A percentile compares a stretch with the other conserved stretches of the same genome.
Conservation (phyloP, 148 eudicot species). For the Rhododendron molle region DNA sequence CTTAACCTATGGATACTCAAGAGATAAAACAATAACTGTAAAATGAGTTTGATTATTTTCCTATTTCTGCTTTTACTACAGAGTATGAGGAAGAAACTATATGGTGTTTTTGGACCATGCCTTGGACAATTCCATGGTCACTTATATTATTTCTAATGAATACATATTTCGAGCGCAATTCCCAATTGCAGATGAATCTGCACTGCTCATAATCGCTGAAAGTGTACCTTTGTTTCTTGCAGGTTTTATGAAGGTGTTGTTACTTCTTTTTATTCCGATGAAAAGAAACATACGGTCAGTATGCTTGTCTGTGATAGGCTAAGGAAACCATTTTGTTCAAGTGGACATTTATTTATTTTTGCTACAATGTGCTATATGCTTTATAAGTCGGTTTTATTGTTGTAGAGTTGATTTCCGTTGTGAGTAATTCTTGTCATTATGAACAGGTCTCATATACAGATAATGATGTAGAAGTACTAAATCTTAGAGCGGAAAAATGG, state of each 20-base stretch:
- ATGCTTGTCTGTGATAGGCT: background rate
- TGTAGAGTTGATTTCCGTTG: background rate
- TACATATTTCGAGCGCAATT: background rate
- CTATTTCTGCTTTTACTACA: background rate
- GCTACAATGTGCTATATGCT: background rate
- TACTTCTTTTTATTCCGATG: constrained; percentile 35
- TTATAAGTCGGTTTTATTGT: background rate
- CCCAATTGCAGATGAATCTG: background rate
- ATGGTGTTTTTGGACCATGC: background rate
- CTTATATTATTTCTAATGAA: background rate
- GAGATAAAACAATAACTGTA: background rate
- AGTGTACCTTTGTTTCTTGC: constrained; percentile 13
- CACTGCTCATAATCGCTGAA: background rate
- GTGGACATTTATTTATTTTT: background rate
- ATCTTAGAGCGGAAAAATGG: constrained; percentile 56
- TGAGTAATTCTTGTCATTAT: background rate
- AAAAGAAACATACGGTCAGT: constrained; percentile 62
- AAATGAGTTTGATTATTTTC: background rate
- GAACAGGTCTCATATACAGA: constrained; percentile 56
- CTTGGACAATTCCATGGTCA: background rate
- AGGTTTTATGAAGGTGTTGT: constrained; percentile 75
- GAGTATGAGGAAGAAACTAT: background rate
- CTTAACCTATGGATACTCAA: background rate
- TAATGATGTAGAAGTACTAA: constrained; percentile 58
- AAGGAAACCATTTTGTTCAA: background rate